Percentiles rank a stretch among this genome's conserved stretches.
phyloP scores from a whole-genome alignment of 345 rosid genomes.

The Hirschfeldia incana region DNA sequence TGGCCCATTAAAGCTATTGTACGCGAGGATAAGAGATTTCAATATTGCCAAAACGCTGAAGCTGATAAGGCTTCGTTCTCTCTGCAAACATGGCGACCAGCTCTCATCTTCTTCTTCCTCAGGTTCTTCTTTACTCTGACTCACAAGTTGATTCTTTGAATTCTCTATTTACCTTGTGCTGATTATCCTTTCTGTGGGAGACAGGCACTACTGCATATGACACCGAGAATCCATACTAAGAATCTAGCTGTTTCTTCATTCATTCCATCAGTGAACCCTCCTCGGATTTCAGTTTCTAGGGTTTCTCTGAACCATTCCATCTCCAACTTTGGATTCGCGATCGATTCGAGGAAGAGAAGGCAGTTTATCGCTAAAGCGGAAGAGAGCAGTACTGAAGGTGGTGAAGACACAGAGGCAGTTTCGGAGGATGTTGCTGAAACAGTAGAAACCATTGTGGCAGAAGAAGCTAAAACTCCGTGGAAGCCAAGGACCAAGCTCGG shows the following conservation, averaged over 20 bases:
- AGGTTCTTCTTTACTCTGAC: constrained; percentile 40
- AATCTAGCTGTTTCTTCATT: constrained; percentile 50
- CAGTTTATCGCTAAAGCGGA: constrained; percentile 62
- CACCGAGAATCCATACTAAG: constrained; percentile 51
- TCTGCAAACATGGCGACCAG: constrained; percentile 45
- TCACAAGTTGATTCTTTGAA: neutral
- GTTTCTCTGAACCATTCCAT: constrained; percentile 31
- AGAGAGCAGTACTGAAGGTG: constrained; percentile 44
- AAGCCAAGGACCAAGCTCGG: constrained; percentile 32
- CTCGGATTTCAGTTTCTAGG: constrained; percentile 36
- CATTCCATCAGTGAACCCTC: constrained; percentile 18
- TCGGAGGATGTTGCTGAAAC: constrained; percentile 36
- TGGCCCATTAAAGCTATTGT: neutral
- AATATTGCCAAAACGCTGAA: neutral
- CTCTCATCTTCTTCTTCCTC: constrained; percentile 66
- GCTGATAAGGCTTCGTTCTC: constrained; percentile 39
- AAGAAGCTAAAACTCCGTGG: constrained; percentile 44
- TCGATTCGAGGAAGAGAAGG: constrained; percentile 39
- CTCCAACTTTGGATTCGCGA: constrained; percentile 35
- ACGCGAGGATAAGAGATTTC: constrained; percentile 16
- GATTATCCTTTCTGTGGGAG: neutral
- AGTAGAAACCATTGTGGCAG: constrained; percentile 37
- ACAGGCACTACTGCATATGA: constrained; percentile 53
- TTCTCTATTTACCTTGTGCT: neutral
- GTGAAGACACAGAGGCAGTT: constrained; percentile 38